These are phyloP conservation scores for Termitomyces sp. DNA, from an alignment of 768 basidiomycete genomes.

Conservation along the genomic window DNA sequence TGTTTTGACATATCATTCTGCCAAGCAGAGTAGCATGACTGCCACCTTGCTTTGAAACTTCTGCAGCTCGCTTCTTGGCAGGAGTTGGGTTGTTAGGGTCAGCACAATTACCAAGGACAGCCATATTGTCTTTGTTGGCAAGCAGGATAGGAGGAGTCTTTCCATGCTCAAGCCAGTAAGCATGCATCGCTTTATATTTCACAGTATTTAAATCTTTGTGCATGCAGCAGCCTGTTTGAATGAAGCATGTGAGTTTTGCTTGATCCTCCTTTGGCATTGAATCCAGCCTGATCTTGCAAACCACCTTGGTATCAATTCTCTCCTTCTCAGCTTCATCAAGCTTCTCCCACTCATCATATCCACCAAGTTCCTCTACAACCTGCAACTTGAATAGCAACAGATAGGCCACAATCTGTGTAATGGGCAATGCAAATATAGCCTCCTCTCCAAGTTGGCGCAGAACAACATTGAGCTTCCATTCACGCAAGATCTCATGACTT, in stretches of 20 bases:
- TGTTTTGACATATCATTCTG: too few species aligned
- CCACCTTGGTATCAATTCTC: not conserved
- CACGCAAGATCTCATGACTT: conserved; percentile 4
- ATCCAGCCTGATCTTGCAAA: not conserved
- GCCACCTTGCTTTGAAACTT: not conserved
- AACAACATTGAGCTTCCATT: conserved; percentile 1
- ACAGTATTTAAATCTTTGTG: not conserved
- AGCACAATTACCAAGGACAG: not conserved
- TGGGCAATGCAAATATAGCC: not conserved
- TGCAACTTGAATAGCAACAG: not conserved
- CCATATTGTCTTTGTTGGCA: not conserved
- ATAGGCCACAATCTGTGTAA: not conserved
- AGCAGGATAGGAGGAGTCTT: not conserved
- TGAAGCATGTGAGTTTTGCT: not conserved
- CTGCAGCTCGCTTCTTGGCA: not conserved
- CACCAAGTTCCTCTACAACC: not conserved
- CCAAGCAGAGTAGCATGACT: not conserved
- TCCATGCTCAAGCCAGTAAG: not conserved
- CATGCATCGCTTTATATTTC: not conserved
- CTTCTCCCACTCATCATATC: not conserved
- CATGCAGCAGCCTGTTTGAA: not conserved
- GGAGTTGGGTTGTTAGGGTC: not conserved
- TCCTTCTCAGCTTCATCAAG: not conserved
- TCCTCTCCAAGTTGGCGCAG: not conserved
- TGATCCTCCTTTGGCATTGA: not conserved